phyloP scores from a whole-genome alignment of 1,284 basidiomycete genomes.

The Pseudozyma pruni region DNA sequence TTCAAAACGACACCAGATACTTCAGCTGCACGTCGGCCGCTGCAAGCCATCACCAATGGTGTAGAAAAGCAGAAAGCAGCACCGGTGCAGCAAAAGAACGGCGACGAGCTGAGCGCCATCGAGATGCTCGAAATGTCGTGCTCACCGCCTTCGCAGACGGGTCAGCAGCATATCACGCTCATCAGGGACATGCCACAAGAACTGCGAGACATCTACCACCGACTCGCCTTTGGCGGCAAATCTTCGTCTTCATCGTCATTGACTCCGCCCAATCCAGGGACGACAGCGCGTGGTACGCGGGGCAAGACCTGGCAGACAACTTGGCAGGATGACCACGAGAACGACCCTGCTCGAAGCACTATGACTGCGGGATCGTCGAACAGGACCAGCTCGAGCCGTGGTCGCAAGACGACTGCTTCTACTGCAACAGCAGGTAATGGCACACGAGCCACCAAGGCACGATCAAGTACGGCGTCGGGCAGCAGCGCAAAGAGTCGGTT shows the following conservation, averaged over 20 bases:
- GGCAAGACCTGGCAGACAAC: slow-evolving; percentile 48
- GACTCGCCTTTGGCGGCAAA: slow-evolving; percentile 26
- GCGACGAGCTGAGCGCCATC: slow-evolving; percentile 1
- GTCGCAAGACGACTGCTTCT: slow-evolving; percentile 1
- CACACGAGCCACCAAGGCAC: slow-evolving; percentile 4
- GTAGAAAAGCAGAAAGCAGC: slow-evolving; percentile 4
- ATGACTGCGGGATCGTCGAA: neutral
- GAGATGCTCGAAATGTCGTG: slow-evolving; percentile 21
- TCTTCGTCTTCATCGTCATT: neutral
- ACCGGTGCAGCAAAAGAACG: neutral
- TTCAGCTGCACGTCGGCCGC: slow-evolving; percentile 3
- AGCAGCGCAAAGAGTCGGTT: slow-evolving; percentile 11
- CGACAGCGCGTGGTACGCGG: slow-evolving; percentile 18
- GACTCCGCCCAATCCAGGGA: slow-evolving; percentile 4
- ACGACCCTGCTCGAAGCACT: neutral
- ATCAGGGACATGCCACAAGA: slow-evolving; percentile 41
- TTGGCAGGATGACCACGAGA: slow-evolving; percentile 21
- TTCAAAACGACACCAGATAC: neutral
- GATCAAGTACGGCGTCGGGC: neutral
- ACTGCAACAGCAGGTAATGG: slow-evolving; percentile 5
- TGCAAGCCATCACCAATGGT: slow-evolving; percentile 3
- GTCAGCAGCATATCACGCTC: slow-evolving; percentile 23
- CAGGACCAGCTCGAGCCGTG: slow-evolving; percentile 8
- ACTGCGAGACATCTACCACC: slow-evolving; percentile 25
- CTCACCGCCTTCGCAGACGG: slow-evolving; percentile 22